A percentile compares a stretch with the other conserved stretches of the same genome.
Conservation (phyloP, 805 yeast species). For the Hanseniaspora guilliermondii region DNA sequence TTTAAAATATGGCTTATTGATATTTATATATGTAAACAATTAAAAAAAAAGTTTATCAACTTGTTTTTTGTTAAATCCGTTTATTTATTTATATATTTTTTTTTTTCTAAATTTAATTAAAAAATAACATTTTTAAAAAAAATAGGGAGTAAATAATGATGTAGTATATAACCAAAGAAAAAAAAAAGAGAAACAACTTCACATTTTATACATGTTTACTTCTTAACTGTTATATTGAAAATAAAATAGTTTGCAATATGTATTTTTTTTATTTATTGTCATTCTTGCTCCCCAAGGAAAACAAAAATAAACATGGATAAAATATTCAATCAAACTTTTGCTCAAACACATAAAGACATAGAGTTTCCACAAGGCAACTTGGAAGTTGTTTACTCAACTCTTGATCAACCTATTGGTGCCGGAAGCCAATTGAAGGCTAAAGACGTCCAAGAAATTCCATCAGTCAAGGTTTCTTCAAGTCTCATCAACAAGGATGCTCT, state of each 20-base stretch:
- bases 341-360: neutral
- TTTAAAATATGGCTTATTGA: too few relatives aligned
- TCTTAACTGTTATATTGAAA: too few relatives aligned
- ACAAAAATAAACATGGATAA: neutral
- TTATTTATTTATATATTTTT: too few relatives aligned
- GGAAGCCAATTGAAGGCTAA: constrained; percentile 5
- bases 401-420: neutral
- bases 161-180: neutral
- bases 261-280: too few relatives aligned
- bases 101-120: too few relatives aligned
- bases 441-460: neutral
- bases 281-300: too few relatives aligned
- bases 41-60: too few relatives aligned
- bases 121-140: neutral
- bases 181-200: too few relatives aligned
- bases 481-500: neutral
- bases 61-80: too few relatives aligned
- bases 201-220: too few relatives aligned
- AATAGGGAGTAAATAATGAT: neutral
- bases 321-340: constrained; percentile 6
- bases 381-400: neutral
- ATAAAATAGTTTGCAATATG: too few relatives aligned
- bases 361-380: neutral
- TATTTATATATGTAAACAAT: too few relatives aligned
- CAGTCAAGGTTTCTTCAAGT: neutral